Evolutionary conservation across 768 basidiomycete genomes (phyloP).

Genomic region (Termitomyces sp.): DNA sequence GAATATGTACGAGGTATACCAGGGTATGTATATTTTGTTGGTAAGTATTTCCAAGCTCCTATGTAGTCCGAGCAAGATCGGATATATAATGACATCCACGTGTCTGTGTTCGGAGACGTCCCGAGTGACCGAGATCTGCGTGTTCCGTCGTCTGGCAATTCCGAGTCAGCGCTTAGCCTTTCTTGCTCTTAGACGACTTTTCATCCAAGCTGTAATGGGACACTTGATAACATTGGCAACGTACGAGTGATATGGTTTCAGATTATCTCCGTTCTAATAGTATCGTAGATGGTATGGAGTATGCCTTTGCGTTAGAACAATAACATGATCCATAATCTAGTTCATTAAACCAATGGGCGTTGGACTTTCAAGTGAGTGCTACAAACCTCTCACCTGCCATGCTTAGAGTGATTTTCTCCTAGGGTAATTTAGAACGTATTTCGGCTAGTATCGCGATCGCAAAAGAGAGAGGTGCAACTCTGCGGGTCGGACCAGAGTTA

Average conservation of each 20-base stretch:
- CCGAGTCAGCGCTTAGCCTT: background rate
- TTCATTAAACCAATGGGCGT: conserved; percentile 95
- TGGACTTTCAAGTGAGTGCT: conserved; percentile 79
- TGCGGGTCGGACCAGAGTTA: conserved; percentile 94
- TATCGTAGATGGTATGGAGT: conserved; percentile 13
- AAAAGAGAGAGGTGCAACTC: conserved; percentile 81
- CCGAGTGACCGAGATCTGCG: no score
- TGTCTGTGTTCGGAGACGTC: no score
- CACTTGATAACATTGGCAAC: conserved; percentile 88
- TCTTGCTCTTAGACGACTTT: background rate
- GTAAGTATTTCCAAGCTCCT: no score
- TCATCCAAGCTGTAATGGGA: conserved; percentile 49
- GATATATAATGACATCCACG: background rate
- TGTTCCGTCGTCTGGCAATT: background rate
- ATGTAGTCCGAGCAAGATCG: no score
- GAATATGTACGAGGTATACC: no score
- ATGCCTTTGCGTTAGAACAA: conserved; percentile 1
- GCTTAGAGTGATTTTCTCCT: background rate
- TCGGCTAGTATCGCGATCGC: conserved; percentile 84
- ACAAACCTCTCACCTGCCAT: background rate
- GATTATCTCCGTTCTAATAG: background rate
- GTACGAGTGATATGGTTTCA: conserved; percentile 31
- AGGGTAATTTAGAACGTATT: conserved; percentile 95
- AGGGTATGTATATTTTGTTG: no score
- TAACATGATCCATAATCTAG: conserved; percentile 33